Percentiles rank a stretch among this genome's conserved stretches.
These are phyloP conservation scores for Diaporthe sp. DNA, from an alignment of 2,329 filamentous ascomycete genomes.

Conservation along the genomic window DNA sequence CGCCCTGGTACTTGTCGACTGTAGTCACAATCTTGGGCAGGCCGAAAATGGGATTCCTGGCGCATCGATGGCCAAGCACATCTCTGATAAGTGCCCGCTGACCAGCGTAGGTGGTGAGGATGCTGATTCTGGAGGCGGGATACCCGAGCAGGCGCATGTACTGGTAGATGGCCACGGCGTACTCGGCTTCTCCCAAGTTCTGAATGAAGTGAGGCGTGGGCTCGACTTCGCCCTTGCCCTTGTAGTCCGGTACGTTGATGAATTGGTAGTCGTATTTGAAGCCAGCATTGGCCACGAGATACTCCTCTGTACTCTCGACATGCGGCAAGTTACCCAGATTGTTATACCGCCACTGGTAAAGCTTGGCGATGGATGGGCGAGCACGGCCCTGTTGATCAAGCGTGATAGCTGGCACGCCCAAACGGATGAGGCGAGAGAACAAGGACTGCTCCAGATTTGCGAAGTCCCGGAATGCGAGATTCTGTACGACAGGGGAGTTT, in stretches of 20 bases:
- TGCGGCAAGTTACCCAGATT: conserved; percentile 83
- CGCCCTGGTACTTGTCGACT: conserved; percentile 98
- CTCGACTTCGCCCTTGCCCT: conserved; percentile 88
- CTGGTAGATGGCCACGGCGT: conserved; percentile 93
- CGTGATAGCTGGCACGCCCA: conserved; percentile 91
- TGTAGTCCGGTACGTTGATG: conserved; percentile 94
- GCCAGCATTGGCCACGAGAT: conserved; percentile 86
- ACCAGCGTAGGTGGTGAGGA: conserved; percentile 93
- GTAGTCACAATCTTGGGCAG: conserved; percentile 91
- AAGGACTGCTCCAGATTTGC: conserved; percentile 96
- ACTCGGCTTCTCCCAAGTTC: conserved; percentile 96
- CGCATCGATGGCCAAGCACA: conserved; percentile 86
- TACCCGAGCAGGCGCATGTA: conserved; percentile 98
- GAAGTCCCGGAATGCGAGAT: conserved; percentile 92
- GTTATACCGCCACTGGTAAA: conserved; percentile 95
- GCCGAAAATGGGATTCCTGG: conserved; percentile 86
- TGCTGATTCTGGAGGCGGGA: conserved; percentile 84
- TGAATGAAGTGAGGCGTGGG: conserved; percentile 96
- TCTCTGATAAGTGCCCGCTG: conserved; percentile 91
- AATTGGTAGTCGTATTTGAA: conserved; percentile 97
- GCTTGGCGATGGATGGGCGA: conserved; percentile 84
- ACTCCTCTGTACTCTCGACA: conserved; percentile 78
- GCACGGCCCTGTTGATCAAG: conserved; percentile 96
- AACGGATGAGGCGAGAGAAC: conserved; percentile 89
- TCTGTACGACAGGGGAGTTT: conserved; percentile 96